Evolutionary conservation across 23 red algal species (phyloP).

Genomic region (Gracilariopsis chorda): DNA sequence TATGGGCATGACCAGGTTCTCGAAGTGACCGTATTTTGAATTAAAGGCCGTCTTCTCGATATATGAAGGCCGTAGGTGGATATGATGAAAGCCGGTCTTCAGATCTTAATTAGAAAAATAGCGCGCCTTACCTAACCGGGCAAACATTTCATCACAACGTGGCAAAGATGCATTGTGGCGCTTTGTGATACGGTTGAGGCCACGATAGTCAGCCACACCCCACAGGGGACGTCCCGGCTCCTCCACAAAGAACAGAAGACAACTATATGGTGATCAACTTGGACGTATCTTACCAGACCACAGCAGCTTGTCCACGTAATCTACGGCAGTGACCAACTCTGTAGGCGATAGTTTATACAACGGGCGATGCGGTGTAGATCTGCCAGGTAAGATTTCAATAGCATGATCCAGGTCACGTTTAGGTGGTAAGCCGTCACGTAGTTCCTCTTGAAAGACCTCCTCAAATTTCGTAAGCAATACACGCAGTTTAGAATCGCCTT

Average conservation of each 20-base stretch:
- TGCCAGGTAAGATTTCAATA: not conserved
- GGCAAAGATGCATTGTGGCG: no score
- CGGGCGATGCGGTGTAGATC: not conserved
- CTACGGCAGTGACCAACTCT: not conserved
- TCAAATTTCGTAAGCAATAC: not conserved
- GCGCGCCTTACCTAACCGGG: no score
- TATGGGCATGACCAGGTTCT: not conserved
- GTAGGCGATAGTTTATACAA: not conserved
- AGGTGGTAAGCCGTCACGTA: not conserved
- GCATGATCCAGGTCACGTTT: not conserved
- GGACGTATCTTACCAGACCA: not conserved
- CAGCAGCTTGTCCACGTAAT: not conserved
- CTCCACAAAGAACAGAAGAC: not conserved
- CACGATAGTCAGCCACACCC: no score
- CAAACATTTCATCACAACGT: no score
- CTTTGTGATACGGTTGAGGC: no score
- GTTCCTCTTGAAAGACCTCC: not conserved
- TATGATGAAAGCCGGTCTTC: no score
- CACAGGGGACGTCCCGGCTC: no score
- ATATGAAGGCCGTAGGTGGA: no score
- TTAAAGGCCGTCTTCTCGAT: slow-evolving; percentile 8
- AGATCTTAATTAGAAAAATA: no score
- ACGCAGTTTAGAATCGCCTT: not conserved
- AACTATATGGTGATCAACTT: not conserved
- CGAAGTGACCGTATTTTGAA: slow-evolving; percentile 13